Base-by-base conservation (phyloP, 108 stramenopile species). In the Ochromonas danica region DNA sequence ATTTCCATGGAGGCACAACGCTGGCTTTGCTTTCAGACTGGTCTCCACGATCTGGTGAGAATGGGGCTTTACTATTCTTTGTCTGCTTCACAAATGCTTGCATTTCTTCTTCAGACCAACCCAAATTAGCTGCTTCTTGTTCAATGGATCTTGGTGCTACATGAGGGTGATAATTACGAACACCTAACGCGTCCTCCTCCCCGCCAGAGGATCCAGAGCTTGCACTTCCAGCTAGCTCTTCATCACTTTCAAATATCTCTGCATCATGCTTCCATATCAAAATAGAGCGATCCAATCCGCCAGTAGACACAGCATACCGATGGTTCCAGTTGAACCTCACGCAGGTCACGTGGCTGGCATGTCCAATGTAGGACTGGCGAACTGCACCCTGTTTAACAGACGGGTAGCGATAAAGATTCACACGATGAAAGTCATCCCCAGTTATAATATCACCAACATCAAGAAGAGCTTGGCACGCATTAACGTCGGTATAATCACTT, bases 381-480 rank as follows among this genome's bases (percentile, higher is more conserved):
- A 80, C 40, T 33, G 80, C 79, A 42, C n/a, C 1, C 40, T 36
- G 43, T 1, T 36, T 71, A 33, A 77, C 60, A 17, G 77, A 71
- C 0, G 83, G 83, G 61, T 79, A 87, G 3, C 62, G 42, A 78
- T 45, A 84, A 27, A 87, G 86, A 31, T 78, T 78, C 3, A 87
- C 78, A 2, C 62, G 27, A 39, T 81, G 81, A 39, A 61, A 79
- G 36, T 84, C 86, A 43, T 83, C 86, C 3, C 72, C 83, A 39
- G 86, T 82, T 27, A 62, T 82, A 0, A 82, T 57, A 43, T 71
- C 28, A 38, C 80, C 43, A 61, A 80, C n/a, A 71, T 61, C 33
- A 40, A 27, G 0, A 25, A 35, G 30, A 39, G 61, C 51, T 43
- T 27, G 25, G 60, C 1, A 78, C 45, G 83, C 70, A 0, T 71